Percentiles rank a stretch among this genome's conserved stretches.
Conservation (phyloP, 2,329 filamentous ascomycete species). For the Saccharata proteae region DNA sequence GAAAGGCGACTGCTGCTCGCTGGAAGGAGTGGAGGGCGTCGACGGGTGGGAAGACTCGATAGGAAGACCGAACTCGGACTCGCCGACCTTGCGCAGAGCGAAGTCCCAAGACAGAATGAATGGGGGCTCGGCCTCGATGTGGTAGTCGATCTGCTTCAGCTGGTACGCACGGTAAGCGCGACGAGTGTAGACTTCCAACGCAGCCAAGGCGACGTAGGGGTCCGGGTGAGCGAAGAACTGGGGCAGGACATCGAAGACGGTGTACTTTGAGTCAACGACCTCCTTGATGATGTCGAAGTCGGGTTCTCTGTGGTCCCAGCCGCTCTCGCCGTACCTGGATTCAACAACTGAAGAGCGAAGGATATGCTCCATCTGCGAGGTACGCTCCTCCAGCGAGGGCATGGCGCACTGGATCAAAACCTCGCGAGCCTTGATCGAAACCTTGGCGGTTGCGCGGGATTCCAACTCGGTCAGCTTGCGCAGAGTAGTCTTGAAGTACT, state of each 20-base stretch:
- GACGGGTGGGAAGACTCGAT: slow-evolving; percentile 71
- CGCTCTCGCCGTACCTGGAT: slow-evolving; percentile 93
- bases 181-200: slow-evolving; percentile 90
- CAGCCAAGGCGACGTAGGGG: slow-evolving; percentile 84
- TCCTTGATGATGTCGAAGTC: slow-evolving; percentile 88
- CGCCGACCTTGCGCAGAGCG: slow-evolving; percentile 80
- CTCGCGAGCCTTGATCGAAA: slow-evolving; percentile 92
- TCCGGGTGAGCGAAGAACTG: slow-evolving; percentile 93
- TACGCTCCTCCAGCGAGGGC: slow-evolving; percentile 89
- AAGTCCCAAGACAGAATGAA: slow-evolving; percentile 93
- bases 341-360: slow-evolving; percentile 89
- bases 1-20: slow-evolving; percentile 41
- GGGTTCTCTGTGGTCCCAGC: slow-evolving; percentile 91
- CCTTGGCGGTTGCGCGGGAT: slow-evolving; percentile 78
- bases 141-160: slow-evolving; percentile 79
- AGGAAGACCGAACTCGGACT: slow-evolving; percentile 78
- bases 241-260: slow-evolving; percentile 89
- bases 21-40: slow-evolving; percentile 53
- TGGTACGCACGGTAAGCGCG: slow-evolving; percentile 95
- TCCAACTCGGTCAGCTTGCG: slow-evolving; percentile 85
- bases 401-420: slow-evolving; percentile 94
- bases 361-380: slow-evolving; percentile 96
- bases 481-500: slow-evolving; percentile 72
- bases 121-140: slow-evolving; percentile 61
- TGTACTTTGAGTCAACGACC: slow-evolving; percentile 97